Evolutionary conservation across 169 alveolate genomes (phyloP), one percentile per base, ranked within the genome.

Genomic region (Eimeria falciformis): DNA sequence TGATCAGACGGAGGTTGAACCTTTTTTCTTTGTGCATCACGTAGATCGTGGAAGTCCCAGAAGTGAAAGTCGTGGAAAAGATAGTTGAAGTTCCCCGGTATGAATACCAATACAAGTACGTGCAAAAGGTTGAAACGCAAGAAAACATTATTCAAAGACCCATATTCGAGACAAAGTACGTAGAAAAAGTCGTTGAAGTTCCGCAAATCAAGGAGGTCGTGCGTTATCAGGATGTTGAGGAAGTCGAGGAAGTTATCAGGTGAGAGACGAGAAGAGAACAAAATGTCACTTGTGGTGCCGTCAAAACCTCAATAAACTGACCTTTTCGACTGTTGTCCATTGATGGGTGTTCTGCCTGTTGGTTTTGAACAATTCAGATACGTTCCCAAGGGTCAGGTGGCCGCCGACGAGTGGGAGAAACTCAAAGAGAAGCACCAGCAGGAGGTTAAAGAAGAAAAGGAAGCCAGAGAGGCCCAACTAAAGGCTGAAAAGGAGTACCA

Each of bases 11-110:
- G n/a, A 53, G 62, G 9, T 53, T 43, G 55, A 66, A 55, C 58
- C 40, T 29, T 5, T 50, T n/a, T 47, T 23, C 69, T 82, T 62
- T 9, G 50, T 55, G 18, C 33, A 83, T 62, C 37, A 21, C 75
- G 71, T 87, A 94, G 96, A 92, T 96, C 69, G 96, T 96, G 62
- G 97, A 96, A 66, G 97, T 96, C 18, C 97, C 97, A 11, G 97
- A 95, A 83, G 96, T 96, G 81, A 95, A 95, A 84, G 94, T 92
- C 46, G 96, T 96, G n/a, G 97, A 96, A 89, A 95, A 96, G 92
- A 95, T 96, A 37, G 95, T 95, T 7, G 97, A 96, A 81, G 96
- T 95, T 21, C 97, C 97, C 5, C 92, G 94, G 53, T 91, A 93
- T 40, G 96, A 96, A 68, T 96, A 95, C 75, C 92, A 95, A 71